Evolutionary conservation across 148 eudicot species (phyloP), one percentile per base, ranked within the genome.

Genomic region (Diospyros lotus): DNA sequence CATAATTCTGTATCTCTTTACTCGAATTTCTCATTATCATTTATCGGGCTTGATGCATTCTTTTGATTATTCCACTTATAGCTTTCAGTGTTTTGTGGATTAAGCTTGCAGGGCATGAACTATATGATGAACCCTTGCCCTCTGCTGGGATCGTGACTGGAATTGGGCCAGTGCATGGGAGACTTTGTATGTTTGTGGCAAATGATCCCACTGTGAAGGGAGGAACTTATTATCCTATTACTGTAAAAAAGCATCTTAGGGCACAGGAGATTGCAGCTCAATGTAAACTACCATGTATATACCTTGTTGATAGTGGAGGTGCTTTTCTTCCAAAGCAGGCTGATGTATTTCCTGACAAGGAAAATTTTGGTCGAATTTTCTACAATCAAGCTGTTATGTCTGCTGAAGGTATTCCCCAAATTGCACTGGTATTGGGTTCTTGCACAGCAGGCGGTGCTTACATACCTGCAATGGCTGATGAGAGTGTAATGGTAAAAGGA

Each of bases 391-490:
- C 99, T 51, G 71, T 79, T 38, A 92, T 95, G 99, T 95, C 99
- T 60, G 79, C 97, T 4, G 88, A 90, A 82, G 97, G 96, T 64
- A 88, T 95, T 78, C 96, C 99, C 41, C 99, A 95, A 86, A 92
- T 95, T 77, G 97, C 99, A 14, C 82, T 95, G 64, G 99, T 95
- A 48, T 82, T 95, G 77, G 99, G 99, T 71, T 95, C 99, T 61
- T 95, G 99, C 69, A 95, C 99, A 54, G 99, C 99, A 52, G 99
- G 99, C 48, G 99, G 99, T 74, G 97, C 97, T 45, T 95, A 95
- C 74, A 95, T 95, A 77, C 99, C 99, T 77, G 99, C 99, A 58
- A 92, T 95, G 97, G 99, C 99, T 66, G 99, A 95, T 86, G 97
- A 95, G 82, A 95, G 97, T 86, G 97, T 95, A 62, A 95, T 95